A percentile compares a stretch with the other conserved stretches of the same genome.
Evolutionary conservation across 352 stramenopile species (phyloP).

Genomic region (Globisporangium radiosum): DNA sequence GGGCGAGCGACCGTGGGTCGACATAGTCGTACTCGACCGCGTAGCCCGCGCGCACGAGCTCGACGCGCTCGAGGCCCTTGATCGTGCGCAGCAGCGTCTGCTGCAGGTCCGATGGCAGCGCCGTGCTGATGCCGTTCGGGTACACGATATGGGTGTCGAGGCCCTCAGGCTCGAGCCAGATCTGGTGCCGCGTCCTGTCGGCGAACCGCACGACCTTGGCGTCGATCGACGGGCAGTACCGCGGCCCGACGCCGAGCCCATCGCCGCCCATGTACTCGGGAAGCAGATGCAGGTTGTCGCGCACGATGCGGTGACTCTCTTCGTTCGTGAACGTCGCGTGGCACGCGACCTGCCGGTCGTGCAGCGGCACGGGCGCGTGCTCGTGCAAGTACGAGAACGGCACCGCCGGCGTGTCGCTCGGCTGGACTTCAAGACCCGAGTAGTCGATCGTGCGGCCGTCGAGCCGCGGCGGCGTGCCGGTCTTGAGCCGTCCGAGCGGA

Average conservation of each 20-base stretch:
- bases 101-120: constrained; percentile 93
- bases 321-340: constrained; percentile 96
- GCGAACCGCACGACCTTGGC: constrained; percentile 90
- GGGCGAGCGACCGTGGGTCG: constrained; percentile 89
- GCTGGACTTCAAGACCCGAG: constrained; percentile 86
- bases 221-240: constrained; percentile 98
- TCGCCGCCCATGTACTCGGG: constrained; percentile 89
- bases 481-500: constrained; percentile 94
- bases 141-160: constrained; percentile 96
- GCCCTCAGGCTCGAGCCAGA: constrained; percentile 98
- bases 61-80: constrained; percentile 91
- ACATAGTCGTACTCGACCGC: constrained; percentile 99
- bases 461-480: constrained; percentile 95
- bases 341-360: constrained; percentile 87
- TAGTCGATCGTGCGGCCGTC: constrained; percentile 95
- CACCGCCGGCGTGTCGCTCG: constrained; percentile 85
- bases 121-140: constrained; percentile 94
- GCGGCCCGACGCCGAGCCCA: constrained; percentile 61
- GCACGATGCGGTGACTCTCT: constrained; percentile 92
- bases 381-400: constrained; percentile 96
- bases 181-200: constrained; percentile 74
- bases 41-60: constrained; percentile 95
- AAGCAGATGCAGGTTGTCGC: constrained; percentile 91
- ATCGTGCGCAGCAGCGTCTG: constrained; percentile 93
- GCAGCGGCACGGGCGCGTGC: constrained; percentile 57